Conservation (phyloP, 2,329 filamentous ascomycete genomes). For the Helotiales sp. region DNA sequence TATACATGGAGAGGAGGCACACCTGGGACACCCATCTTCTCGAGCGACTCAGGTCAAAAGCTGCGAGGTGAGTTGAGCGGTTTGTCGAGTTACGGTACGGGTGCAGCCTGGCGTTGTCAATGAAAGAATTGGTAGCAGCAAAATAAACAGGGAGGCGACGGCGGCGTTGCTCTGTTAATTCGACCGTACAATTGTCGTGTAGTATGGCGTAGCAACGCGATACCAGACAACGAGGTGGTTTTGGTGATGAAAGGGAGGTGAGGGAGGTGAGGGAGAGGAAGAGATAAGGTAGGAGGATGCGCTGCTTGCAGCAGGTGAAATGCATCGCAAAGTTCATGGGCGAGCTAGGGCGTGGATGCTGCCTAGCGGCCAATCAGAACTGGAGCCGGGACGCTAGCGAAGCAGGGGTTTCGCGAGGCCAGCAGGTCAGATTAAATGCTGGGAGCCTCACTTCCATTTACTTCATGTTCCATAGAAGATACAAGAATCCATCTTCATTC, state of each 20-base stretch:
- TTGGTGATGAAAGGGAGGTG: background rate
- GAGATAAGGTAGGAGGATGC: background rate
- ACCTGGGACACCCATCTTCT: slow-evolving; percentile 43
- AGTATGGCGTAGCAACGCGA: background rate
- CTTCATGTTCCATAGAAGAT: too few species aligned
- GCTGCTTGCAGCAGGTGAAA: background rate
- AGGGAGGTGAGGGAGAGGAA: background rate
- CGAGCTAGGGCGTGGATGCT: background rate
- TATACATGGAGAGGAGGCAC: background rate
- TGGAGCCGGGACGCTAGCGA: background rate
- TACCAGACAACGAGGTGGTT: background rate
- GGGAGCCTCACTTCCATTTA: background rate
- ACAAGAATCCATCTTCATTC: too few species aligned
- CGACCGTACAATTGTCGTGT: background rate
- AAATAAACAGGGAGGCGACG: background rate
- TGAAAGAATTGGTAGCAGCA: background rate
- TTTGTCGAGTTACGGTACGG: background rate
- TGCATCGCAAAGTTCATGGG: too few species aligned
- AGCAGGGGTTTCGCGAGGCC: background rate
- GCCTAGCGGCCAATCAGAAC: background rate
- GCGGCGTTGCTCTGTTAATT: background rate
- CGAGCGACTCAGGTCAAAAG: background rate
- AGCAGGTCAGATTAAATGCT: background rate
- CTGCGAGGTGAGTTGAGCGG: background rate
- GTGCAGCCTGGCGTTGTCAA: slow-evolving; percentile 8